Evolutionary conservation across 2,329 filamentous ascomycete genomes (phyloP).

Genomic region (Ceratocystis papillata): DNA sequence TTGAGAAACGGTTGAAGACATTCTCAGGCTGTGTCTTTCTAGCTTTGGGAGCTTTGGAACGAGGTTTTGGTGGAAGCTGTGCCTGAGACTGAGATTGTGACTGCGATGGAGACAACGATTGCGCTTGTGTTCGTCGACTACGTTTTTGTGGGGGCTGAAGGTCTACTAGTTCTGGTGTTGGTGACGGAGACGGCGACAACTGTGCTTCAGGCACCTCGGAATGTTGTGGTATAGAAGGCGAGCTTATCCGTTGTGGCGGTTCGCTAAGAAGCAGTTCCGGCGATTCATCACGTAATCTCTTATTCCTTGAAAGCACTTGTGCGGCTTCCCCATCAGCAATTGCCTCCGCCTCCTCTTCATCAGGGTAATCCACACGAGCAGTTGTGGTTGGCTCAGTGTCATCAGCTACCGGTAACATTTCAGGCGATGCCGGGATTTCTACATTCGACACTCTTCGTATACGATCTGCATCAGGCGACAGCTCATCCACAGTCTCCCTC

Average conservation of each 20-base stretch:
- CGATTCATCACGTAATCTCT: slow-evolving; percentile 29
- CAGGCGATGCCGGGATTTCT: slow-evolving; percentile 26
- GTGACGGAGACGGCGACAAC: slow-evolving; percentile 6
- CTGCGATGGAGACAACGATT: slow-evolving; percentile 10
- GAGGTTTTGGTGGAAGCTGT: not conserved
- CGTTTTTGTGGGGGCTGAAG: slow-evolving; percentile 24
- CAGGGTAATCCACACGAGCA: slow-evolving; percentile 26
- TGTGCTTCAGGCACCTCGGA: not conserved
- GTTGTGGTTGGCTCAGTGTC: slow-evolving; percentile 26
- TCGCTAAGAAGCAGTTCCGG: slow-evolving; percentile 16
- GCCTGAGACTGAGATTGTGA: slow-evolving; percentile 17
- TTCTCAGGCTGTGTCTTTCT: slow-evolving; percentile 21
- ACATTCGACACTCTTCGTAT: not conserved
- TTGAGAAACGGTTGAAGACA: slow-evolving; percentile 9
- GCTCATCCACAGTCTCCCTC: slow-evolving; percentile 29
- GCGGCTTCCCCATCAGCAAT: slow-evolving; percentile 34
- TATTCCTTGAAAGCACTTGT: slow-evolving; percentile 27
- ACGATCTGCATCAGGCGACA: slow-evolving; percentile 30
- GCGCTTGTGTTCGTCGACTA: slow-evolving; percentile 25
- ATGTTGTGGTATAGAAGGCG: not conserved
- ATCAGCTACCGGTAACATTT: not conserved
- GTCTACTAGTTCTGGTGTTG: slow-evolving; percentile 26
- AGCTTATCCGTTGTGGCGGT: not conserved
- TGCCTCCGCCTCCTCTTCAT: slow-evolving; percentile 35
- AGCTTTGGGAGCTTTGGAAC: slow-evolving; percentile 25